Evolutionary conservation across 768 basidiomycete species (phyloP).

Genomic region (Kwoniella mangroviensis): DNA sequence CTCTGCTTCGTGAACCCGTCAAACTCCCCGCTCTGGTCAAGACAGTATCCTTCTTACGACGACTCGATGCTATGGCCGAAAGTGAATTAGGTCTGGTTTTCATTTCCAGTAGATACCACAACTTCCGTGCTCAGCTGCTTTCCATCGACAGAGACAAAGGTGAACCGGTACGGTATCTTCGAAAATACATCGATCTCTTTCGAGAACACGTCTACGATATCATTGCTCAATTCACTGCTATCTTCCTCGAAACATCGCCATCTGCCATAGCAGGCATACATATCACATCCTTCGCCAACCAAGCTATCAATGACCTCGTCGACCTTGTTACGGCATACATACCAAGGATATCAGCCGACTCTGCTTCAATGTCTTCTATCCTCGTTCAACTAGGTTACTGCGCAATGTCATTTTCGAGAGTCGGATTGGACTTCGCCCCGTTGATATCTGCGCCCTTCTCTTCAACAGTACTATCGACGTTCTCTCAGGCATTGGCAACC

Average conservation of each 20-base stretch:
- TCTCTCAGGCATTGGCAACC: constrained; percentile 63
- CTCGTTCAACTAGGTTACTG: constrained; percentile 95
- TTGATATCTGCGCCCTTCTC: constrained; percentile 71
- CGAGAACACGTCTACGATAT: constrained; percentile 91
- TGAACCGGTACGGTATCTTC: constrained; percentile 76
- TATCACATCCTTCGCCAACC: constrained; percentile 69
- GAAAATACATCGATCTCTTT: constrained; percentile 87
- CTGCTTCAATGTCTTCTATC: constrained; percentile 73
- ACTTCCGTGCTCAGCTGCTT: constrained; percentile 66
- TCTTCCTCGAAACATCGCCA: constrained; percentile 70
- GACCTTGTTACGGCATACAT: constrained; percentile 66
- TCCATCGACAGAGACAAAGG: constrained; percentile 68
- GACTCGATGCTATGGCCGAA: constrained; percentile 75
- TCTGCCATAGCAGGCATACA: constrained; percentile 61
- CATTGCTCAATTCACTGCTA: constrained; percentile 83
- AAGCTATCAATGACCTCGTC: constrained; percentile 48
- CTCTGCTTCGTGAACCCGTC: constrained; percentile 77
- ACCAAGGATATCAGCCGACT: constrained; percentile 60
- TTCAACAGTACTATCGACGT: constrained; percentile 66
- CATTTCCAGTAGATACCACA: constrained; percentile 71
- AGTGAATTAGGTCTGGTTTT: constrained; percentile 83
- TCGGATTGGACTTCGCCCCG: constrained; percentile 85
- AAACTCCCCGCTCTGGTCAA: constrained; percentile 91
- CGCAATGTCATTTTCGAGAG: constrained; percentile 84
- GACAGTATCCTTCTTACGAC: constrained; percentile 81